phyloP scores from a whole-genome alignment of 306 rosid genomes.

The Ziziphus jujuba region DNA sequence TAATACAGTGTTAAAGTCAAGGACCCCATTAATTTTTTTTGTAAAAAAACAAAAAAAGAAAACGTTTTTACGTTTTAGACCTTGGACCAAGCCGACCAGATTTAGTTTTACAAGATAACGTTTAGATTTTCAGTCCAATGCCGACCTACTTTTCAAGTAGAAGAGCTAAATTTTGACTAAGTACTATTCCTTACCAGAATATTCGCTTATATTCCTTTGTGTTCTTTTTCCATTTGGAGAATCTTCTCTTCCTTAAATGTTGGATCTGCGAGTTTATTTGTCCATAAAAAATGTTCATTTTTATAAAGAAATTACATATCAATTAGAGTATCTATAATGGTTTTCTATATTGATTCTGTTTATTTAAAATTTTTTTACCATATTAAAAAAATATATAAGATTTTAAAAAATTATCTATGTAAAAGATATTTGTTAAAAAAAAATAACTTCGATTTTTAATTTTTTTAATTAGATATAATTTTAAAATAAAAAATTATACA shows the following conservation, averaged over 20 bases:
- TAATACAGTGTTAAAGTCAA: neutral
- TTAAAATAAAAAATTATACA: too few relatives aligned
- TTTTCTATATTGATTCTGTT: too few relatives aligned
- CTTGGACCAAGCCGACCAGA: constrained; percentile 34
- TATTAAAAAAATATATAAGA: too few relatives aligned
- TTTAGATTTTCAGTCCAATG: neutral
- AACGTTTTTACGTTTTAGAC: constrained; percentile 27
- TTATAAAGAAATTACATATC: neutral
- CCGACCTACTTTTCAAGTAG: neutral
- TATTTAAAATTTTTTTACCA: too few relatives aligned
- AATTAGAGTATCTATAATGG: too few relatives aligned
- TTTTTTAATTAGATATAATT: too few relatives aligned
- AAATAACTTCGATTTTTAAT: too few relatives aligned
- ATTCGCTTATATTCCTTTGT: constrained; percentile 12
- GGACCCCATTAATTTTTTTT: neutral
- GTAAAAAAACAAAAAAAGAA: too few relatives aligned
- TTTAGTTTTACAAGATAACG: neutral
- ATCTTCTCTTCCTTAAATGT: constrained; percentile 3
- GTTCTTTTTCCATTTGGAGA: neutral
- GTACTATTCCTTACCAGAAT: constrained; percentile 5
- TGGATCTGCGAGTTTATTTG: neutral
- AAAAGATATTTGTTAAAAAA: too few relatives aligned
- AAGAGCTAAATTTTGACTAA: neutral
- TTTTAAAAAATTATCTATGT: too few relatives aligned
- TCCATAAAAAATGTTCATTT: neutral